These are phyloP conservation scores for Syzygium oleosum DNA, from an alignment of 345 rosid species.

Conservation along the genomic window DNA sequence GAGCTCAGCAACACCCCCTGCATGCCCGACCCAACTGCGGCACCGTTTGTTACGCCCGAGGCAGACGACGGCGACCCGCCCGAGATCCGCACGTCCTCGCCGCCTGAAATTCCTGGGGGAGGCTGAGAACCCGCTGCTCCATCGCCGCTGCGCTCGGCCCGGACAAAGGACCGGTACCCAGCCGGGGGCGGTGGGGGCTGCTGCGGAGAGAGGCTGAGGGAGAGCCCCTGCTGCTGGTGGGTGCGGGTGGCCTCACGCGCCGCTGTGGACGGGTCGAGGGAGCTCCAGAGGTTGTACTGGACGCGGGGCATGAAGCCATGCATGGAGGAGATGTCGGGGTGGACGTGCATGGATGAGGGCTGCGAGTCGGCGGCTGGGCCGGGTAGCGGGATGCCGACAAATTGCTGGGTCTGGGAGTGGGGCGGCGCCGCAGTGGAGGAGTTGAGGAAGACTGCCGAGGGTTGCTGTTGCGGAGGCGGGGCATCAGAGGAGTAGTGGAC, in stretches of 20 bases:
- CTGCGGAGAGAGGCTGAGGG: conserved; percentile 80
- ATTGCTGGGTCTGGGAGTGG: conserved; percentile 49
- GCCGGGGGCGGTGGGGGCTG: conserved; percentile 20
- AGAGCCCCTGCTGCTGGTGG: conserved; percentile 66
- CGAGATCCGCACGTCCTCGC: conserved; percentile 32
- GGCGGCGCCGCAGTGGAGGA: conserved; percentile 31
- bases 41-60: conserved; percentile 61
- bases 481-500: conserved; percentile 69
- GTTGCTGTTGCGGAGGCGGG: conserved; percentile 21
- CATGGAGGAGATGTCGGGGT: conserved; percentile 40
- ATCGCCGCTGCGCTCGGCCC: background rate
- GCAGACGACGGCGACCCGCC: conserved; percentile 60
- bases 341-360: conserved; percentile 6
- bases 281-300: conserved; percentile 66
- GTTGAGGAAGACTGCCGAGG: conserved; percentile 47
- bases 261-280: conserved; percentile 29
- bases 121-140: background rate
- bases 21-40: conserved; percentile 36
- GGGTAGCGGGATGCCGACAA: conserved; percentile 76
- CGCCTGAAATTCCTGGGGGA: conserved; percentile 13
- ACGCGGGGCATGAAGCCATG: conserved; percentile 79
- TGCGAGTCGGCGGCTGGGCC: conserved; percentile 41
- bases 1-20: conserved; percentile 70
- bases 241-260: conserved; percentile 70
- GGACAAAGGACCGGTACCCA: conserved; percentile 32